These are phyloP conservation scores for Melaleuca quinquenervia DNA, from an alignment of 345 rosid genomes.

Conservation along the genomic window DNA sequence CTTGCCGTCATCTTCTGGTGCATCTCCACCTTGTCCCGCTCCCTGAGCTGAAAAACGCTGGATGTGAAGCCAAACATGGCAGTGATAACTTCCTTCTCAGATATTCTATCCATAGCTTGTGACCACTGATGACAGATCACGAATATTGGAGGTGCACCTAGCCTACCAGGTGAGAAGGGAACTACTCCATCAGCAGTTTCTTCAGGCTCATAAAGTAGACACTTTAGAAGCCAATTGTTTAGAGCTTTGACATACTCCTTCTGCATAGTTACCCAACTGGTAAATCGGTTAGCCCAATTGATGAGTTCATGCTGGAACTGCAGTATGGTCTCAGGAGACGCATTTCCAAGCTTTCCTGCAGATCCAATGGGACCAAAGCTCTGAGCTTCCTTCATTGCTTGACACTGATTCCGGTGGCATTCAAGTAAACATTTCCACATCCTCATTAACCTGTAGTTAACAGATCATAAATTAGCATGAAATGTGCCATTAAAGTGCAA, in stretches of 20 bases:
- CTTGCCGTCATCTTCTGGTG: conserved; percentile 34
- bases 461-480: conserved; percentile 1
- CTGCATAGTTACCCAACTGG: conserved; percentile 75
- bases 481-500: neutral
- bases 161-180: conserved; percentile 92
- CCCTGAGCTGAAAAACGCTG: conserved; percentile 71
- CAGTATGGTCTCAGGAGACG: conserved; percentile 57
- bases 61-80: conserved; percentile 60
- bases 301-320: conserved; percentile 73
- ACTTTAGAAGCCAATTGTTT: conserved; percentile 78
- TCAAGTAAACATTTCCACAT: conserved; percentile 96
- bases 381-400: conserved; percentile 57
- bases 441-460: conserved; percentile 51
- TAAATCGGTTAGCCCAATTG: conserved; percentile 61
- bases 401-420: conserved; percentile 76
- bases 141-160: conserved; percentile 89
- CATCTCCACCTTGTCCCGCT: conserved; percentile 54
- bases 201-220: conserved; percentile 86
- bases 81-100: conserved; percentile 77
- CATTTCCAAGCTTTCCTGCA: conserved; percentile 46
- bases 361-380: conserved; percentile 53
- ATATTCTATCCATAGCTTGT: conserved; percentile 61
- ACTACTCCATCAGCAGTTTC: conserved; percentile 71
- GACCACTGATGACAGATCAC: conserved; percentile 97
- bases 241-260: conserved; percentile 64